Conservation (phyloP, 2,329 filamentous ascomycete species). For the Aspergillus awamori region DNA sequence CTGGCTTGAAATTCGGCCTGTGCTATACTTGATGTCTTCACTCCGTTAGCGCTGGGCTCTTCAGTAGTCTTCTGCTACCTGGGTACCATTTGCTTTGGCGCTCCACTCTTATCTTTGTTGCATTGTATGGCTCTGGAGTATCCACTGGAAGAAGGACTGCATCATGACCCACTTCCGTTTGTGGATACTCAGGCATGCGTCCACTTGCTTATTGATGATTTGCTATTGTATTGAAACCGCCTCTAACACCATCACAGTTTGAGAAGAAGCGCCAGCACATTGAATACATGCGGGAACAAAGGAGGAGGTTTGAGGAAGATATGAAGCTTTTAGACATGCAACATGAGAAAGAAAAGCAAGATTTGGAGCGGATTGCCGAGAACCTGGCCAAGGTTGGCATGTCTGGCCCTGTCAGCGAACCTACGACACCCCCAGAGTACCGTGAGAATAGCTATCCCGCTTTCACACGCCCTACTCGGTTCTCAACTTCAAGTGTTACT, state of each 20-base stretch:
- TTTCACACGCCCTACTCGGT: conserved; percentile 82
- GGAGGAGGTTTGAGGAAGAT: conserved; percentile 85
- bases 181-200: neutral
- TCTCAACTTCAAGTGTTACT: conserved; percentile 84
- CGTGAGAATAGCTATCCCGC: conserved; percentile 78
- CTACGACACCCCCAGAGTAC: conserved; percentile 93
- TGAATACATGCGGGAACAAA: conserved; percentile 86
- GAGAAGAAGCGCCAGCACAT: conserved; percentile 94
- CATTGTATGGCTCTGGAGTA: neutral
- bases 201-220: conserved; percentile 1
- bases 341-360: conserved; percentile 78
- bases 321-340: conserved; percentile 88
- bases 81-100: neutral
- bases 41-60: neutral
- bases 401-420: conserved; percentile 83
- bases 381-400: conserved; percentile 65
- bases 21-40: neutral
- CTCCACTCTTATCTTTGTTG: neutral
- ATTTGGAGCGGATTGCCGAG: conserved; percentile 82
- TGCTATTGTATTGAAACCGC: conserved; percentile 10
- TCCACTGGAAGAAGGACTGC: neutral
- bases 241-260: conserved; percentile 63
- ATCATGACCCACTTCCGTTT: neutral
- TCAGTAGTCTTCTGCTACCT: neutral
- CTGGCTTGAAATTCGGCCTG: neutral